Evolutionary conservation across 2,329 filamentous ascomycete species (phyloP).

Genomic region (Herpotrichia juniperi): DNA sequence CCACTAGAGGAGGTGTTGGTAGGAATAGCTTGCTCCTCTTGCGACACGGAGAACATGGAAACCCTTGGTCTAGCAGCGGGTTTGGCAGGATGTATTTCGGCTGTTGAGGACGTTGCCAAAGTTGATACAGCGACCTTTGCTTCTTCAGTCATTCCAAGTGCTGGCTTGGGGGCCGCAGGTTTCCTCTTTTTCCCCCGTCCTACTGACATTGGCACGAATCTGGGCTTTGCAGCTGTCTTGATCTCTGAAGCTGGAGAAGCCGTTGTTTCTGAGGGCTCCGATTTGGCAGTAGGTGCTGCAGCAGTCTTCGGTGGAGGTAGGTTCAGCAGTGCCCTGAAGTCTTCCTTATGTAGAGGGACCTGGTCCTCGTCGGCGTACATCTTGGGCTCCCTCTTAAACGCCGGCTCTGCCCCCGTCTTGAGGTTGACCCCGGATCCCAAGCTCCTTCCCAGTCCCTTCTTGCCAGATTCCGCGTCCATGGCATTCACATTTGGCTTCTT

Average conservation of each 20-base stretch:
- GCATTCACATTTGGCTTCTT: conserved; percentile 59
- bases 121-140: conserved; percentile 3
- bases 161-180: conserved; percentile 20
- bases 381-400: conserved; percentile 70
- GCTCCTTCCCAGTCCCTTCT: conserved; percentile 41
- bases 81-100: conserved; percentile 20
- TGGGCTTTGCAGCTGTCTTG: conserved; percentile 75
- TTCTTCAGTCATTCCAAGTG: conserved; percentile 2
- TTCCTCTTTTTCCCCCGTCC: conserved; percentile 72
- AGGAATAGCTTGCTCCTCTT: conserved; percentile 41
- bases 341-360: conserved; percentile 33
- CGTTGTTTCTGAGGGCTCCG: conserved; percentile 44
- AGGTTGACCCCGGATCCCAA: conserved; percentile 69
- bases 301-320: conserved; percentile 40
- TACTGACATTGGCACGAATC: conserved; percentile 88
- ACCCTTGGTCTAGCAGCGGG: conserved; percentile 61
- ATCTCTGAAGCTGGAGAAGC: conserved; percentile 54
- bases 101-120: conserved; percentile 8
- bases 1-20: conserved; percentile 20
- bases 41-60: conserved; percentile 72
- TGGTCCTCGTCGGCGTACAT: conserved; percentile 42
- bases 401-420: conserved; percentile 83
- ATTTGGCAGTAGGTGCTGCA: conserved; percentile 55
- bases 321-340: conserved; percentile 39
- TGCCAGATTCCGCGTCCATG: conserved; percentile 32